Percentiles rank a stretch among this genome's conserved stretches.
These are phyloP conservation scores for Blepharisma japonicum DNA, from an alignment of 73 alveolate genomes.

Conservation along the genomic window DNA sequence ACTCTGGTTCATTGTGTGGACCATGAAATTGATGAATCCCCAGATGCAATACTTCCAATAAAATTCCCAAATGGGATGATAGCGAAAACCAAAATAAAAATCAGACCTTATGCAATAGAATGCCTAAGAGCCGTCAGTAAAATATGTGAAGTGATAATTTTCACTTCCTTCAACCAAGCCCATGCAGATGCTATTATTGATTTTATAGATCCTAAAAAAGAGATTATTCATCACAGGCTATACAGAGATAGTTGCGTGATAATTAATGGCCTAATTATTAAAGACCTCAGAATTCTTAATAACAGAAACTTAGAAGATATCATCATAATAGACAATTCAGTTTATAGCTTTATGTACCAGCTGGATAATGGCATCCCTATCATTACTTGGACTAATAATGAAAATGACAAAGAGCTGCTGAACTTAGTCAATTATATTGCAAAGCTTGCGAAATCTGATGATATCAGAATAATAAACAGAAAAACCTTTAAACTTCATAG, in stretches of 20 bases:
- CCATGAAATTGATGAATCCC: conserved; percentile 42
- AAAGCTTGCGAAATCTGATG: conserved; percentile 15
- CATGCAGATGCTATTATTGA: conserved; percentile 63
- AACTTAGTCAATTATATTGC: conserved; percentile 48
- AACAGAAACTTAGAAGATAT: conserved; percentile 32
- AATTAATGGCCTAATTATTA: conserved; percentile 51
- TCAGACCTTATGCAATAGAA: conserved; percentile 66
- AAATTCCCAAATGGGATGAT: conserved; percentile 38
- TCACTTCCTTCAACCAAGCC: conserved; percentile 63
- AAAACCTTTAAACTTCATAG: too few species aligned
- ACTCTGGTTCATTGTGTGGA: conserved; percentile 62
- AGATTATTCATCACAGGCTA: conserved; percentile 50
- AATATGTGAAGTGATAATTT: conserved; percentile 57
- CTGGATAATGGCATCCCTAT: conserved; percentile 40
- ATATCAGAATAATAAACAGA: conserved; percentile 12
- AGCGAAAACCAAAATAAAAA: conserved; percentile 53
- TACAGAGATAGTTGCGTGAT: conserved; percentile 63
- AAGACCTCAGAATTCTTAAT: conserved; percentile 61
- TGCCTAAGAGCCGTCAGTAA: conserved; percentile 48
- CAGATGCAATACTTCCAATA: conserved; percentile 43
- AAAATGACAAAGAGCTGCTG: conserved; percentile 57
- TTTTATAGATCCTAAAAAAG: conserved; percentile 58
- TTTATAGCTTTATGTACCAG: conserved; percentile 33
- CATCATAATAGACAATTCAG: conserved; percentile 34
- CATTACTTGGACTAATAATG: conserved; percentile 47